Evolutionary conservation across 805 yeast genomes (phyloP), one percentile per base, ranked within the genome.

Genomic region (Kazachstania kunashirensis): DNA sequence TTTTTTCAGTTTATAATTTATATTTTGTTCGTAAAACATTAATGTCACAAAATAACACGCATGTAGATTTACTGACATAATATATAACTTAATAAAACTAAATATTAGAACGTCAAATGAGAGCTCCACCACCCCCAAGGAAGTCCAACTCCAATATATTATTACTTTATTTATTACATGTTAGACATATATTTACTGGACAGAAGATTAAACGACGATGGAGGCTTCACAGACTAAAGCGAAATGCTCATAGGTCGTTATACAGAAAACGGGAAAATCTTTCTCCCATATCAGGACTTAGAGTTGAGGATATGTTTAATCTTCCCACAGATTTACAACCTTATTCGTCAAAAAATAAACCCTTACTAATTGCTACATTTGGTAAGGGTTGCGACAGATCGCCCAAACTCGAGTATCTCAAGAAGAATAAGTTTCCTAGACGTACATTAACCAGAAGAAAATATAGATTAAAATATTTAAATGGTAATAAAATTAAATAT

Each of bases 51-150:
- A n/a, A n/a, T n/a, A n/a, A n/a, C n/a, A n/a, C n/a, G n/a, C n/a
- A n/a, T n/a, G n/a, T n/a, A n/a, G n/a, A n/a, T n/a, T n/a, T n/a
- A n/a, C n/a, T n/a, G n/a, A n/a, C n/a, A n/a, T 11, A 23, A 23
- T 23, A 23, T 9, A 23, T 9, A 23, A 9, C 8, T 23, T 11
- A 23, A 23, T 9, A 23, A 9, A 23, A 23, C 11, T 11, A 9
- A 23, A 23, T n/a, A 25, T 6, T 13, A 25, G 7, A 25, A 8
- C 13, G 14, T 3, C 21, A 17, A 10, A 57, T 57, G 63, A 53
- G 60, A 39, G 60, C 58, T 6, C 55, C 57, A 24, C 63, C 63
- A 6, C 45, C 47, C 6, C 55, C 57, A 9, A 46, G 61, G 32
- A 49, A 40, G 29, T 52, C 59, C 1, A 53, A 36, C 26, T 40